phyloP scores from a whole-genome alignment of 164 flowering plant species.

The Vitis riparia region DNA sequence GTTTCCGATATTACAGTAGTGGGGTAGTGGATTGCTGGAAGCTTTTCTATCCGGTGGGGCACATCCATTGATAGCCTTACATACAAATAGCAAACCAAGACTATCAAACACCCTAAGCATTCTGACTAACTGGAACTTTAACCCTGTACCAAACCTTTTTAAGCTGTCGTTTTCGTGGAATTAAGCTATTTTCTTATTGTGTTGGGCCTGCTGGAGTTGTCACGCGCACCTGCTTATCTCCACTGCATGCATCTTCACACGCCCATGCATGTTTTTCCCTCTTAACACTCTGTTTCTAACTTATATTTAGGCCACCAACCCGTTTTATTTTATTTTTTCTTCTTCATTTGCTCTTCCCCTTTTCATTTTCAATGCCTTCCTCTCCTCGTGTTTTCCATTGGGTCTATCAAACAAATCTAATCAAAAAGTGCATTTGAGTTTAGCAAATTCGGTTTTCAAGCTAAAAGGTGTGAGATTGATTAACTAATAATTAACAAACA shows the following conservation, averaged over 20 bases:
- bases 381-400: no score
- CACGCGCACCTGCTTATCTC: slow-evolving; percentile 17
- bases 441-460: no score
- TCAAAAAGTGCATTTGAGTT: no score
- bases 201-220: slow-evolving; percentile 12
- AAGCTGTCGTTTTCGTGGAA: slow-evolving; percentile 17
- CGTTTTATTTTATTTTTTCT: no score
- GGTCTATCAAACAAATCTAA: no score
- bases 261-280: slow-evolving; percentile 14
- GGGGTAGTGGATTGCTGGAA: background rate
- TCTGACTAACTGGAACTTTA: background rate
- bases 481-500: no score
- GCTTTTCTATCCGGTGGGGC: background rate
- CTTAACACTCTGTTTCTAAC: background rate
- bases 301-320: background rate
- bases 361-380: no score
- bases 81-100: background rate
- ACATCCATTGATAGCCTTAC: background rate
- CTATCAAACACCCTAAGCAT: background rate
- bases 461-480: no score
- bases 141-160: slow-evolving; percentile 7
- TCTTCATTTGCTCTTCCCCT: no score
- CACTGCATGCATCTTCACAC: background rate
- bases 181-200: background rate
- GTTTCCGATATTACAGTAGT: background rate